Percentiles rank a stretch among this genome's conserved stretches.
Evolutionary conservation across 345 rosid genomes (phyloP).

Genomic region (Gossypium ekmanianum): DNA sequence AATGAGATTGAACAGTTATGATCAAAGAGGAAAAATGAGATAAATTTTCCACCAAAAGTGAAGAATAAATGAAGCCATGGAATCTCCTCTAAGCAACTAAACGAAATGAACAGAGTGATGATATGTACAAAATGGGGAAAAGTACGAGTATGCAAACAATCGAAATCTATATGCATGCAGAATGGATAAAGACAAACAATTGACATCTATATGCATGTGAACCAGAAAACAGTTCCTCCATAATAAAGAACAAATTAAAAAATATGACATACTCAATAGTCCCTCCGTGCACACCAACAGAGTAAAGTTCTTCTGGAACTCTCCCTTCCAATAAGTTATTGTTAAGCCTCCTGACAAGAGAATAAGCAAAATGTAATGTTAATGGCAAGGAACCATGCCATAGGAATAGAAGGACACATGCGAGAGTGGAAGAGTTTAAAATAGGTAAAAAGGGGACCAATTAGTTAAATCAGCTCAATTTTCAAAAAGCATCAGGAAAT

Average conservation of each 20-base stretch:
- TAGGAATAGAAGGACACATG: neutral
- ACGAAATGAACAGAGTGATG: neutral
- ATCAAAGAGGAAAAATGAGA: neutral
- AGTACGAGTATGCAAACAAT: neutral
- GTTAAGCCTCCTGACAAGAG: conserved; percentile 55
- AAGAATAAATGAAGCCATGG: neutral
- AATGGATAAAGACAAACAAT: neutral
- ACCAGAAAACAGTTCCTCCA: neutral
- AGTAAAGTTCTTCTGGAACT: conserved; percentile 81
- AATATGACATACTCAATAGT: conserved; percentile 63
- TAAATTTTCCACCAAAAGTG: neutral
- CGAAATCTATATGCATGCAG: neutral
- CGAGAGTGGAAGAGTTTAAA: neutral
- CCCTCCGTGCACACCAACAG: conserved; percentile 94
- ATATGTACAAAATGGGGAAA: neutral
- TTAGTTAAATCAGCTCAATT: neutral
- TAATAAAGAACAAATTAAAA: neutral
- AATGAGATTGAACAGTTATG: neutral
- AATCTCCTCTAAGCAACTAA: neutral
- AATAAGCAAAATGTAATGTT: conserved; percentile 6
- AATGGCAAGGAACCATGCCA: neutral
- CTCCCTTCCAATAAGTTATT: conserved; percentile 68
- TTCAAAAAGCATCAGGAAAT: neutral
- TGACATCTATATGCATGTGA: neutral
- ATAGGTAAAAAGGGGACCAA: neutral